phyloP scores from a whole-genome alignment of 495 filamentous ascomycete genomes.

The Penicillium nucicola region DNA sequence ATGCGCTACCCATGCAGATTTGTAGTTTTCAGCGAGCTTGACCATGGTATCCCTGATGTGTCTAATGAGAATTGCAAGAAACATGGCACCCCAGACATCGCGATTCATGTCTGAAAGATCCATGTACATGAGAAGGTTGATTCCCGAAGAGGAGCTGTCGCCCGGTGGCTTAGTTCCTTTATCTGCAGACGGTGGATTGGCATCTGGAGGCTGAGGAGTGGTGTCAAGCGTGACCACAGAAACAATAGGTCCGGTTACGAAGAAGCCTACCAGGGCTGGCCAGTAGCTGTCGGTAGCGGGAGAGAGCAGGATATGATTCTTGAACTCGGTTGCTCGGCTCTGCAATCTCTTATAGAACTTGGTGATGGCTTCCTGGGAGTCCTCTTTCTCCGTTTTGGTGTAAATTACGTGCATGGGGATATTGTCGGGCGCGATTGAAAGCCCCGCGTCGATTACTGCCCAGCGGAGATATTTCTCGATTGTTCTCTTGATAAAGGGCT shows the following conservation, averaged over 20 bases:
- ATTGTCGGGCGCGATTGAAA: slow-evolving; percentile 14
- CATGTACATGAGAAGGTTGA: slow-evolving; percentile 35
- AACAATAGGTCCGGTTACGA: slow-evolving; percentile 42
- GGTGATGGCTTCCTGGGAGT: slow-evolving; percentile 25
- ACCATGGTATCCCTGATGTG: slow-evolving; percentile 35
- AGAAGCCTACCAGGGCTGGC: slow-evolving; percentile 35
- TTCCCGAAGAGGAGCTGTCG: background rate
- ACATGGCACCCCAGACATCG: slow-evolving; percentile 50
- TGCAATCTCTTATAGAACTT: slow-evolving; percentile 30
- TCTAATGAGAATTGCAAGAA: slow-evolving; percentile 39
- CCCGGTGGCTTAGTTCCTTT: no score
- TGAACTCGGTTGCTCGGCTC: slow-evolving; percentile 13
- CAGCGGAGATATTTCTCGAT: slow-evolving; percentile 42
- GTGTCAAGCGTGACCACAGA: slow-evolving; percentile 38
- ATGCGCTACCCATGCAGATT: background rate
- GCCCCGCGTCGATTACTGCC: slow-evolving; percentile 36
- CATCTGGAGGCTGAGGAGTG: slow-evolving; percentile 15
- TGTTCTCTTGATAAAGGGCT: slow-evolving; percentile 27
- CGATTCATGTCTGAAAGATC: slow-evolving; percentile 36
- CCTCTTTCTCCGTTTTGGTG: slow-evolving; percentile 26
- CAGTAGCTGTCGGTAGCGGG: background rate
- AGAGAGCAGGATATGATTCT: background rate
- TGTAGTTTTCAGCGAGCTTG: slow-evolving; percentile 19
- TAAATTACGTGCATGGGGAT: slow-evolving; percentile 35
- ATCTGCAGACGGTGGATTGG: background rate